Evolutionary conservation across 805 yeast genomes (phyloP), one percentile per base, ranked within the genome.

Genomic region (Lipomyces kockii): DNA sequence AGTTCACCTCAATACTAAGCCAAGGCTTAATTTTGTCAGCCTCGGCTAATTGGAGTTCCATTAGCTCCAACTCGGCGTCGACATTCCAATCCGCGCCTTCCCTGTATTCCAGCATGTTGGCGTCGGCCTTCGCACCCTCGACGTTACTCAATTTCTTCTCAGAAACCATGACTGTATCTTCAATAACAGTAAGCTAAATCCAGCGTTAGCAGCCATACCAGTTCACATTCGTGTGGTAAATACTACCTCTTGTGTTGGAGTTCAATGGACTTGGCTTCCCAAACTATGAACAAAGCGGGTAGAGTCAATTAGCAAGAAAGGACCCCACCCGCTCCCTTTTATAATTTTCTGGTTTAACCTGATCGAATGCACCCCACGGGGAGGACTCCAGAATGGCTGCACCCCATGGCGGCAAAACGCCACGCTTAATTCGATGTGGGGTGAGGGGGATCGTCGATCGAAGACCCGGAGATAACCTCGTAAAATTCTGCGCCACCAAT

Each of bases 1-100:
- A 85, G 67, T 60, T 60, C 22, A 60, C 12, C 11, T 58, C 60
- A 35, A 58, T 37, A 20, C 60, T 58, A 12, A 58, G 52, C 60
- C 60, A 58, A 3, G 60, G 49, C 52, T 37, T 58, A n/a, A 58
- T 39, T n/a, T 58, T 37, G 32, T 58, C 60, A 12, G 60, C 60
- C 52, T 58, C 60, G 2, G 60, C 60, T 11, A 58, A 27, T 25
- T 58, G 60, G 32, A 20, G 29, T 27, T 58, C 60, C 60, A 58
- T 58, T 25, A 20, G 2, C 51, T 39, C 49, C n/a, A 58, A 37
- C n/a, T 58, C 49, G 25, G 37, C 60, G 29, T 58, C 60, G 49
- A 58, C 49, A 22, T 58, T 37, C 60, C 60, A 58, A 20, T 39
- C 25, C 60, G 49, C n/a, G 29, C 29, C 49, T 49, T 49, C 53